Conservation (phyloP, 164 flowering plant species). For the Chimonanthus praecox region DNA sequence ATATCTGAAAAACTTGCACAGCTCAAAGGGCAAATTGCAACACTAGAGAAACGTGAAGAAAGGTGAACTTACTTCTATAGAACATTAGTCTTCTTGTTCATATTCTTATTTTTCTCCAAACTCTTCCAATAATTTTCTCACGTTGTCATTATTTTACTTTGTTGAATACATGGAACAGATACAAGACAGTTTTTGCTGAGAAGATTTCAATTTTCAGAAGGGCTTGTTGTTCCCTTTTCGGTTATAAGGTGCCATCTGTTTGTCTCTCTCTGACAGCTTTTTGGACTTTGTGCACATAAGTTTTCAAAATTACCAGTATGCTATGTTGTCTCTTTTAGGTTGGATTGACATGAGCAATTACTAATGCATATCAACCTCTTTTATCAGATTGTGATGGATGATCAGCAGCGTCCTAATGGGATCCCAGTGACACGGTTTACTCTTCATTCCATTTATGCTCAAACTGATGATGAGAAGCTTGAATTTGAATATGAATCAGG, state of each 20-base stretch:
- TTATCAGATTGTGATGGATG: constrained; percentile 94
- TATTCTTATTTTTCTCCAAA: too few relatives aligned
- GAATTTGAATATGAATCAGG: constrained; percentile 99
- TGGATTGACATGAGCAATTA: not conserved
- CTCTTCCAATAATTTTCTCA: too few relatives aligned
- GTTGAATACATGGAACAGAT: constrained; percentile 44
- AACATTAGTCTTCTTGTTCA: not conserved
- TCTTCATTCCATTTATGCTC: constrained; percentile 89
- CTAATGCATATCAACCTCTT: not conserved
- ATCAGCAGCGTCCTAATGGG: constrained; percentile 87
- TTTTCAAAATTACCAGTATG: not conserved
- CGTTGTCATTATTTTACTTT: too few relatives aligned
- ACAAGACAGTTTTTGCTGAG: constrained; percentile 95
- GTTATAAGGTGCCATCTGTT: constrained; percentile 70
- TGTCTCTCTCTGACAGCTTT: not conserved
- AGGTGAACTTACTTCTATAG: constrained; percentile 40
- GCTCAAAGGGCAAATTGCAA: constrained; percentile 90
- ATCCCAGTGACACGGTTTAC: constrained; percentile 86
- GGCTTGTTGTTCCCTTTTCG: constrained; percentile 98
- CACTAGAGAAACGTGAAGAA: constrained; percentile 93
- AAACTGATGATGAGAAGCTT: constrained; percentile 90
- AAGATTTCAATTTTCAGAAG: constrained; percentile 91
- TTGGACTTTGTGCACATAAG: not conserved
- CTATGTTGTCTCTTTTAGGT: not conserved
- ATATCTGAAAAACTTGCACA: constrained; percentile 77